phyloP scores from a whole-genome alignment of 2,329 filamentous ascomycete genomes.

The Fusarium floridanum region DNA sequence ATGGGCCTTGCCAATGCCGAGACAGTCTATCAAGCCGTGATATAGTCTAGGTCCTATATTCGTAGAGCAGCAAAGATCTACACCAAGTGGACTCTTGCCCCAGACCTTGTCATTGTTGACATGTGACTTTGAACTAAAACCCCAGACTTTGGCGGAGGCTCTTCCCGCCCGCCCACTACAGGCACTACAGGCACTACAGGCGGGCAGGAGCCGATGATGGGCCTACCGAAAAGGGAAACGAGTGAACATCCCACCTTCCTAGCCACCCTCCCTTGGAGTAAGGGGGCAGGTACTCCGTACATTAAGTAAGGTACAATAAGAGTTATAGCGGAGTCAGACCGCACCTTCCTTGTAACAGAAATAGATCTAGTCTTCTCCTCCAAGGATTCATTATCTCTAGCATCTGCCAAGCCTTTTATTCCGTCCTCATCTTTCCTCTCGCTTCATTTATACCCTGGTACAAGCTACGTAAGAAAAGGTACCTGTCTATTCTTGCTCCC shows the following conservation, averaged over 20 bases:
- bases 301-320: neutral
- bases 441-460: conserved; percentile 23
- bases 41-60: neutral
- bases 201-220: conserved; percentile 2
- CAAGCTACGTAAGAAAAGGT: conserved; percentile 26
- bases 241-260: neutral
- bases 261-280: neutral
- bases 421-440: conserved; percentile 13
- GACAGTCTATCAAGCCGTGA: neutral
- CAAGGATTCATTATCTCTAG: neutral
- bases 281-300: neutral
- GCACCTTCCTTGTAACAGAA: neutral
- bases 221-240: conserved; percentile 16
- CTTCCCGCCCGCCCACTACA: neutral
- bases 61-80: conserved; percentile 1
- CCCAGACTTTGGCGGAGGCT: conserved; percentile 24
- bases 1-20: neutral
- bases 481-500: conserved; percentile 19
- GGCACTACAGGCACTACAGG: neutral
- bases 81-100: neutral
- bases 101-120: conserved; percentile 3
- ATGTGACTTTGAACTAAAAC: conserved; percentile 37
- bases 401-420: conserved; percentile 25
- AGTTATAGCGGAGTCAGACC: neutral
- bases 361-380: neutral